Evolutionary conservation across 345 rosid species (phyloP).

Genomic region (Camelina neglecta): DNA sequence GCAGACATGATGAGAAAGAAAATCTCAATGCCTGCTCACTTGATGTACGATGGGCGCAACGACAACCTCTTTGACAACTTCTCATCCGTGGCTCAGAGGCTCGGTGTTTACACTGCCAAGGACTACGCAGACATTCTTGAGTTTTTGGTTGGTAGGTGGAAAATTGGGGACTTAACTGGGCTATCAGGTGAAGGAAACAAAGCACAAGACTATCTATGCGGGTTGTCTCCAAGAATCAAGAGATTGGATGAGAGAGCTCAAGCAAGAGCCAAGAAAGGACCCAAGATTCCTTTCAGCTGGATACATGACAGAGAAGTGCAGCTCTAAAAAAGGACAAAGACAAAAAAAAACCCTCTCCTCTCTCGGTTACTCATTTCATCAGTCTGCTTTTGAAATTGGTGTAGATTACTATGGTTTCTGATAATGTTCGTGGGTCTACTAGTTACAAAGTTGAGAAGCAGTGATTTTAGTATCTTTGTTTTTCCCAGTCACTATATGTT

Average conservation of each 20-base stretch:
- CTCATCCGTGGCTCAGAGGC: constrained; percentile 85
- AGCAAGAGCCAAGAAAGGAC: constrained; percentile 65
- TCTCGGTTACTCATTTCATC: constrained; percentile 18
- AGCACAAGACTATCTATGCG: constrained; percentile 88
- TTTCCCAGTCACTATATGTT: constrained; percentile 18
- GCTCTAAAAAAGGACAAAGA: constrained; percentile 49
- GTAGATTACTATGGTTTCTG: constrained; percentile 61
- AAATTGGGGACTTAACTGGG: constrained; percentile 61
- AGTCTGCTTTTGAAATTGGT: constrained; percentile 41
- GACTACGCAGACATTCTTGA: constrained; percentile 91
- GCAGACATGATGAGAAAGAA: constrained; percentile 98
- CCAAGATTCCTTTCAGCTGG: constrained; percentile 79
- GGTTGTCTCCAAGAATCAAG: constrained; percentile 70
- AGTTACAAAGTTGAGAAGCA: constrained; percentile 47
- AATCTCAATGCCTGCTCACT: constrained; percentile 94
- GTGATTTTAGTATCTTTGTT: constrained; percentile 46
- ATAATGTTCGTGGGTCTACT: constrained; percentile 41
- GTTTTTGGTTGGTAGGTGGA: constrained; percentile 87
- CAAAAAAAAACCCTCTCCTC: neutral
- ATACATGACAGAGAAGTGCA: constrained; percentile 69
- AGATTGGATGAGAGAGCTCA: constrained; percentile 89
- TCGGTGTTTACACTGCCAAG: constrained; percentile 82
- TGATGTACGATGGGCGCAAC: constrained; percentile 83
- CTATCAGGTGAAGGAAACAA: constrained; percentile 79
- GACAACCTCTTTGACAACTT: constrained; percentile 77